phyloP scores from a whole-genome alignment of 1,284 basidiomycete species.

The Trametes polyzona region DNA sequence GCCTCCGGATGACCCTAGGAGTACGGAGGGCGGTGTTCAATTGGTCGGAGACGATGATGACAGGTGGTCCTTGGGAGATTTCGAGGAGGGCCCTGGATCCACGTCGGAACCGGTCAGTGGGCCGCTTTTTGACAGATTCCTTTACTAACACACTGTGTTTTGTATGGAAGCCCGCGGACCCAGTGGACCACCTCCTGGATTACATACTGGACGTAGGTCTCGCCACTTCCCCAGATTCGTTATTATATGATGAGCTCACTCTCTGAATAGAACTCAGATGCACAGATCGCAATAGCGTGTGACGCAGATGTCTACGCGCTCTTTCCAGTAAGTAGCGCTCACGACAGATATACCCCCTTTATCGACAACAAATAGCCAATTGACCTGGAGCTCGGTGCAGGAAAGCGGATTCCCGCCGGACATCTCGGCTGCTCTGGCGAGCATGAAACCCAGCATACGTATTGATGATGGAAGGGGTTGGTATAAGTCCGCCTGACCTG shows the following conservation, averaged over 20 bases:
- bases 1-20: neutral
- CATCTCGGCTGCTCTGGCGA: neutral
- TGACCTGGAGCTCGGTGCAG: neutral
- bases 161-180: constrained; percentile 1
- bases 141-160: too few species aligned
- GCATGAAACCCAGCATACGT: constrained; percentile 1
- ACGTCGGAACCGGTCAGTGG: too few species aligned
- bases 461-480: constrained; percentile 11
- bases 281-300: constrained; percentile 7
- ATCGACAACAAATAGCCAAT: too few species aligned
- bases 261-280: neutral
- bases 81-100: neutral
- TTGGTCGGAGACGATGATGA: neutral
- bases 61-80: neutral
- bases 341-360: too few species aligned
- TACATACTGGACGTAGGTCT: constrained; percentile 13
- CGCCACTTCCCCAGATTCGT: neutral
- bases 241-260: neutral
- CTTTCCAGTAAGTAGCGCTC: constrained; percentile 4
- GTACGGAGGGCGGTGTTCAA: neutral
- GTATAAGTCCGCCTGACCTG: neutral
- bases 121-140: too few species aligned
- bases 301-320: constrained; percentile 3
- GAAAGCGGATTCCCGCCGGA: neutral
- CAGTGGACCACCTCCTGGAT: constrained; percentile 11